phyloP scores from a whole-genome alignment of 192 early-diverging fungal species.

The Rhizophlyctis rosea region DNA sequence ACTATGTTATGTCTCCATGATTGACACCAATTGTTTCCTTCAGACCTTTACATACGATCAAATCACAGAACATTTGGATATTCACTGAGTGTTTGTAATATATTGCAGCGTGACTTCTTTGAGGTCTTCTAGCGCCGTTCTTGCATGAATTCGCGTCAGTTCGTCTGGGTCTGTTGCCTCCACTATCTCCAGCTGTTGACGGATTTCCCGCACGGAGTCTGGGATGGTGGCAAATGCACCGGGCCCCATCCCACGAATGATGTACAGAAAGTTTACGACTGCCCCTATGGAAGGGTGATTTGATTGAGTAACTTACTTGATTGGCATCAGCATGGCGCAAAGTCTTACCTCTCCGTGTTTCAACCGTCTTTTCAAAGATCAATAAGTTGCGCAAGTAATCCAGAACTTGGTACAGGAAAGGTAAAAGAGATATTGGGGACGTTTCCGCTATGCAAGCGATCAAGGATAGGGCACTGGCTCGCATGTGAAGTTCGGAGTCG shows the following conservation, averaged over 20 bases:
- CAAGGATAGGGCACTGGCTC: conserved; percentile 39
- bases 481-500: conserved; percentile 28
- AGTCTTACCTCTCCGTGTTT: conserved; percentile 59
- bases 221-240: conserved; percentile 57
- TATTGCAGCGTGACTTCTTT: conserved; percentile 44
- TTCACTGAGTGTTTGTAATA: neutral
- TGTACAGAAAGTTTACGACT: conserved; percentile 60
- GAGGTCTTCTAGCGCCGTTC: conserved; percentile 67
- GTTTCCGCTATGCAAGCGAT: conserved; percentile 60
- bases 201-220: conserved; percentile 54
- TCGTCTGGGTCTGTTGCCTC: conserved; percentile 70
- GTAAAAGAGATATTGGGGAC: conserved; percentile 64
- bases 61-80: conserved; percentile 23
- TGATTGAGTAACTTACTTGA: no score
- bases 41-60: conserved; percentile 24
- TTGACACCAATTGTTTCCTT: conserved; percentile 6
- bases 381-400: conserved; percentile 69
- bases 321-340: neutral
- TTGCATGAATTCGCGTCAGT: conserved; percentile 66
- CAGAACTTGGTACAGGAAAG: conserved; percentile 63
- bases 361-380: conserved; percentile 55
- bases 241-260: conserved; percentile 67
- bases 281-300: no score
- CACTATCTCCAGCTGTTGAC: conserved; percentile 57
- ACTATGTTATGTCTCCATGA: neutral